These are phyloP conservation scores for Penicillium corylophilum DNA, from an alignment of 2,329 filamentous ascomycete genomes.

Conservation along the genomic window DNA sequence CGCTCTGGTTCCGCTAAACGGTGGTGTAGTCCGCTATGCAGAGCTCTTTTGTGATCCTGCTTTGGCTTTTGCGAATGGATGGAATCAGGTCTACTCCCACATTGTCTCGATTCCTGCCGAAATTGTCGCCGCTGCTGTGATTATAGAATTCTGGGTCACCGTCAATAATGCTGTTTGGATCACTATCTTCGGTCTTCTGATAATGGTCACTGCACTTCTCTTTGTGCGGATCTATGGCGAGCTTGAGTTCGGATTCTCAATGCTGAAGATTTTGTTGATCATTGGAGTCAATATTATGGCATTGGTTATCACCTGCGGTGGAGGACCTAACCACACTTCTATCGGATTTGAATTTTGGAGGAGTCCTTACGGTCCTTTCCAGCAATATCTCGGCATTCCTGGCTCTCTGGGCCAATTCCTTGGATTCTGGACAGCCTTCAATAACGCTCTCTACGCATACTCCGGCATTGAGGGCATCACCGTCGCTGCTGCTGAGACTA, in stretches of 20 bases:
- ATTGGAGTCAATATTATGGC: conserved; percentile 61
- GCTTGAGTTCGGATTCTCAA: conserved; percentile 54
- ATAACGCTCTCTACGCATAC: conserved; percentile 22
- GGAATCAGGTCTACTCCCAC: conserved; percentile 38
- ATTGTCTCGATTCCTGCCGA: conserved; percentile 35
- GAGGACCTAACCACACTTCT: conserved; percentile 24
- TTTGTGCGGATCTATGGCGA: conserved; percentile 46
- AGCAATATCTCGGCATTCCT: conserved; percentile 39
- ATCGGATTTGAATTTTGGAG: conserved; percentile 49
- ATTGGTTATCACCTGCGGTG: conserved; percentile 42
- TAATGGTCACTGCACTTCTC: conserved; percentile 33
- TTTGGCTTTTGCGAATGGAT: conserved; percentile 37
- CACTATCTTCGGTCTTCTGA: conserved; percentile 38
- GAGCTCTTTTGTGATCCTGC: conserved; percentile 41
- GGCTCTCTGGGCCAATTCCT: conserved; percentile 45
- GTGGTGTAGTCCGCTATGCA: conserved; percentile 40
- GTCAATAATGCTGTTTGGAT: conserved; percentile 49
- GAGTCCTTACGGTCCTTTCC: conserved; percentile 40
- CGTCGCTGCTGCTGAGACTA: conserved; percentile 53
- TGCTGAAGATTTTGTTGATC: conserved; percentile 59
- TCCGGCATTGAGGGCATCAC: conserved; percentile 51
- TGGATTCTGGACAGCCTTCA: conserved; percentile 36
- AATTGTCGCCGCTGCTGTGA: conserved; percentile 33
- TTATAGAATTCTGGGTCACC: conserved; percentile 43
- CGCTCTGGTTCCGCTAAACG: conserved; percentile 38